Percentiles rank a stretch among this genome's conserved stretches.
Evolutionary conservation across 2,329 filamentous ascomycete genomes (phyloP).

Genomic region (Trichoderma sp.): DNA sequence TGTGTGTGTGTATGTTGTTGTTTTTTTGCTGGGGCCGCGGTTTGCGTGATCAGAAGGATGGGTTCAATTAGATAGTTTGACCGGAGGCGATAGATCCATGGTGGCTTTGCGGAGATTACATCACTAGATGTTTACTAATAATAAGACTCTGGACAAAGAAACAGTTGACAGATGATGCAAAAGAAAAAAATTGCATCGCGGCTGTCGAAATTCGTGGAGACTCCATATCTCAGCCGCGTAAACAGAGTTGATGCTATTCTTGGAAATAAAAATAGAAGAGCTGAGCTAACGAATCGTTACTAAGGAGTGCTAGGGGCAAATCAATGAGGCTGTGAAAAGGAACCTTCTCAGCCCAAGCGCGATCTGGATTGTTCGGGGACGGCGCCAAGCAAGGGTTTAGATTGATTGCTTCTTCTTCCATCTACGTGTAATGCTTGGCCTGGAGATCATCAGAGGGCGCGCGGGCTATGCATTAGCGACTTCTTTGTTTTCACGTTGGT

Average conservation of each 20-base stretch:
- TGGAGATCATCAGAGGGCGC: neutral
- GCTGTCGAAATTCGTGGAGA: neutral
- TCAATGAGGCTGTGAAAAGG: slow-evolving; percentile 16
- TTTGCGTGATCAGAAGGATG: neutral
- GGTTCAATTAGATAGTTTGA: neutral
- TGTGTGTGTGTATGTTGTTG: neutral
- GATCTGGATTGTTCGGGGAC: slow-evolving; percentile 6
- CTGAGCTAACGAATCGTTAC: neutral
- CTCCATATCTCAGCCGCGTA: slow-evolving; percentile 12
- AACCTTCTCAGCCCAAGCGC: neutral
- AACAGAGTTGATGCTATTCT: slow-evolving; percentile 12
- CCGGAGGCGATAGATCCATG: neutral
- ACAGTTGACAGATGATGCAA: neutral
- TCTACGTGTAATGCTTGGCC: neutral
- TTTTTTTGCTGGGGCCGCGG: neutral
- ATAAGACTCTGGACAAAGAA: neutral
- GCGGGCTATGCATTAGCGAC: neutral
- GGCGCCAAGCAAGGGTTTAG: neutral
- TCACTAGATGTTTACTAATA: neutral
- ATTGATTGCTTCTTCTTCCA: neutral
- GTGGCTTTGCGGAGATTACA: neutral
- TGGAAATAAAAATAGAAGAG: neutral
- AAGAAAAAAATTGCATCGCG: neutral
- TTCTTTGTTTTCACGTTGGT: neutral
- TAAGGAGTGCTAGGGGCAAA: slow-evolving; percentile 8